Conservation (phyloP, 2,329 filamentous ascomycete species). For the Claviceps pazoutovae region DNA sequence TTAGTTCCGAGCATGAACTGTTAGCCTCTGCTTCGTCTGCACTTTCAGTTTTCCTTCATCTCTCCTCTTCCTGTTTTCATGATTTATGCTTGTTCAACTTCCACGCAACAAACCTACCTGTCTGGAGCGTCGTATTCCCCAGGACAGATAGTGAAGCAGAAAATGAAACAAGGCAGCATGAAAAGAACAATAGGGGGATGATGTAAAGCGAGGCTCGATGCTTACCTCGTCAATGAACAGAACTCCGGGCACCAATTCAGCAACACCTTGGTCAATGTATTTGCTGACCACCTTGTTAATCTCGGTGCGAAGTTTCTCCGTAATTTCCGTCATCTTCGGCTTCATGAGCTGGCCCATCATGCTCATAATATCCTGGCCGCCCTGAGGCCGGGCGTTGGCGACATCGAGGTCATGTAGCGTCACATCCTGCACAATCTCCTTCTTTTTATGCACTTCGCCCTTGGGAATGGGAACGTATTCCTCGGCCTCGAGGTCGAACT, state of each 20-base stretch:
- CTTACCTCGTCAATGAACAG: slow-evolving; percentile 94
- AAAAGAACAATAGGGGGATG: neutral
- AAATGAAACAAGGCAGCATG: slow-evolving; percentile 1
- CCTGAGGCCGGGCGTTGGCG: slow-evolving; percentile 87
- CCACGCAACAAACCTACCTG: too few species aligned
- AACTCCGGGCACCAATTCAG: slow-evolving; percentile 93
- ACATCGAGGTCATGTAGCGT: slow-evolving; percentile 94
- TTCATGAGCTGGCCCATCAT: slow-evolving; percentile 99
- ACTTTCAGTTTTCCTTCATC: neutral
- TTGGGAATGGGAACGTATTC: slow-evolving; percentile 98
- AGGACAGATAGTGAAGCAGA: neutral
- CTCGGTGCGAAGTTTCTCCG: slow-evolving; percentile 85
- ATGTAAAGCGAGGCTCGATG: too few species aligned
- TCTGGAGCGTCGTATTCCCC: neutral
- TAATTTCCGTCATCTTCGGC: slow-evolving; percentile 98
- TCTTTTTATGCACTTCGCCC: slow-evolving; percentile 99
- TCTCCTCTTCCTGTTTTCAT: neutral
- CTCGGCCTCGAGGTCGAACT: slow-evolving; percentile 96
- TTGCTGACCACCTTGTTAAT: slow-evolving; percentile 99
- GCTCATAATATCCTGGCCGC: slow-evolving; percentile 98
- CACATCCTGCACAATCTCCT: slow-evolving; percentile 98
- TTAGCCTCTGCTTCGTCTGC: neutral
- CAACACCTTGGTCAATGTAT: slow-evolving; percentile 96
- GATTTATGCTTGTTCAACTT: neutral
- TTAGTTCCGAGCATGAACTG: neutral